Base-by-base conservation (phyloP, 768 basidiomycete genomes). In the Tephrocybe rancida region DNA sequence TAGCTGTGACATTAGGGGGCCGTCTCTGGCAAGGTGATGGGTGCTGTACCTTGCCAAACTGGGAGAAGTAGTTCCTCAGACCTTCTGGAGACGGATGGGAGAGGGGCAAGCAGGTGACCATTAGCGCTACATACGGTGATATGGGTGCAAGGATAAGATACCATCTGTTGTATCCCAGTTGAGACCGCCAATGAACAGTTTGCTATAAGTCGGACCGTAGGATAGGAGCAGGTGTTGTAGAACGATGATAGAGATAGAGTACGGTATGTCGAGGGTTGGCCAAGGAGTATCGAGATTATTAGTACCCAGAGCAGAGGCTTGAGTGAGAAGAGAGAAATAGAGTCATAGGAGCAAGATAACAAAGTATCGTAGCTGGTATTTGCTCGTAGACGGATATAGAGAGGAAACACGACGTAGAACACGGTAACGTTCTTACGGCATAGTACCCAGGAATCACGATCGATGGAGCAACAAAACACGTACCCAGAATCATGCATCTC, bases 151-250 rank as follows among this genome's bases (percentile, higher is more conserved):
- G 62, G 67, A 65, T 60, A 63, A 62, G 71, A 77, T 79, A 92
- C 91, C 91, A 78, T 92, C 91, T 74, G 87, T 89, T 66, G 91
- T 93, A 67, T 92, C 90, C 91, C 91, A 93, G 75, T 87, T 92
- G 60, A 93, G 79, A 64, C 91, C 91, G 62, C 91, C 91, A 70
- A 93, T 86, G 77, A 93, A 93, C 81, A 93, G 86, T 80, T 93
- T 93, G 71, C 91, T 92, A 82, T 59, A 56, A 61, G 63, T 54
- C 55, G 61, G 51, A 56, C 57, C 52, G 58, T 62, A 62, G 61
- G 53, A 57, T 55, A 64, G 55, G 50, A 25, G 57, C 52, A 61
- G n/a, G 54, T 52, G 61, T 48, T 48, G 56, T 64, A 65, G 59
- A 58, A 58, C 49, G 62, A 32, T 6, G 30, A 32, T 6, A 32